Percentiles rank a stretch among this genome's conserved stretches.
Evolutionary conservation across 2,329 filamentous ascomycete genomes (phyloP).

Genomic region (Daldinia eschscholtzii): DNA sequence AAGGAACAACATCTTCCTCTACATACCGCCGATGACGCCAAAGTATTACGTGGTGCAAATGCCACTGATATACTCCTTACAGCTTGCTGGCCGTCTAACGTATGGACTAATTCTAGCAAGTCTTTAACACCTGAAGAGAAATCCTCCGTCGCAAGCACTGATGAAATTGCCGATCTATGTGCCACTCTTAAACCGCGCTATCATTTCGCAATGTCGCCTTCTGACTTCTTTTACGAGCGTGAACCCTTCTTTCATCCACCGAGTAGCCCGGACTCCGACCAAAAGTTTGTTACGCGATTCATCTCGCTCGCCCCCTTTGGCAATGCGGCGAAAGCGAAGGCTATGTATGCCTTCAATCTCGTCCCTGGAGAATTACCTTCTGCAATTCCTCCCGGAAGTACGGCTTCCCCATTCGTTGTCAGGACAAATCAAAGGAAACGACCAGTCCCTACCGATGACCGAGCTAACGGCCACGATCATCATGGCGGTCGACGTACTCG

Average conservation of each 20-base stretch:
- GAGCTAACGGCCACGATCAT: constrained; percentile 61
- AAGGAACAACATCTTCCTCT: constrained; percentile 81
- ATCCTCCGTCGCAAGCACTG: constrained; percentile 66
- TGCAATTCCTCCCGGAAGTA: constrained; percentile 76
- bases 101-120: constrained; percentile 77
- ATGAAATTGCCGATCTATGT: constrained; percentile 82
- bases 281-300: constrained; percentile 81
- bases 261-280: constrained; percentile 59
- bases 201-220: constrained; percentile 80
- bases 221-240: constrained; percentile 82
- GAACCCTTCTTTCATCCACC: constrained; percentile 87
- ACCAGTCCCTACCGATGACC: constrained; percentile 58
- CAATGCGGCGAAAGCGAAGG: constrained; percentile 82
- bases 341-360: constrained; percentile 82
- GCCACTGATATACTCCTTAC: constrained; percentile 89
- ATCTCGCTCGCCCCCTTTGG: constrained; percentile 86
- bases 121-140: constrained; percentile 66
- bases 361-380: constrained; percentile 72
- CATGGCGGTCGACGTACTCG: constrained; percentile 62
- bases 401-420: constrained; percentile 77
- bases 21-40: constrained; percentile 83
- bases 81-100: constrained; percentile 82
- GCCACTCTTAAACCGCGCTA: constrained; percentile 88
- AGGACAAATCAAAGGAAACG: constrained; percentile 68
- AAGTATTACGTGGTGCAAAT: constrained; percentile 79